Evolutionary conservation across 192 early-diverging fungal genomes (phyloP).

Genomic region (Entrophospora sp.): DNA sequence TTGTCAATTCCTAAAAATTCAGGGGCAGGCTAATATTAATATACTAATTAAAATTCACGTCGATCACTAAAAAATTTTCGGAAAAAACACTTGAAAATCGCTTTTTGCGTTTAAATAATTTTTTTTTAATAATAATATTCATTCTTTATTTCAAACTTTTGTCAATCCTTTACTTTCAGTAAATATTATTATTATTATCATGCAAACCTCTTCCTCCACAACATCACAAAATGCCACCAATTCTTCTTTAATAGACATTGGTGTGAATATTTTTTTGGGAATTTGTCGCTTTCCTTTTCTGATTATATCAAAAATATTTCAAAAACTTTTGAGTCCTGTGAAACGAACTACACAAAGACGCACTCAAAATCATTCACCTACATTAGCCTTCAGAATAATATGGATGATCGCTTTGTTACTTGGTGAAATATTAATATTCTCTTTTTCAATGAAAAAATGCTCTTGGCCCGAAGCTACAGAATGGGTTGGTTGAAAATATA

Average conservation of each 20-base stretch:
- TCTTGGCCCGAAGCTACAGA: constrained; percentile 2
- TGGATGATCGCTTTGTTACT: constrained; percentile 6
- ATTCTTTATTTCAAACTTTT: too few species aligned
- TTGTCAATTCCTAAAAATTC: too few species aligned
- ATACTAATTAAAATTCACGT: too few species aligned
- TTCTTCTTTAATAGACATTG: neutral
- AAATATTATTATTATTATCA: constrained; percentile 8
- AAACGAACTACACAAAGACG: neutral
- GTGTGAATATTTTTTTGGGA: neutral
- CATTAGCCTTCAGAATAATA: constrained; percentile 5
- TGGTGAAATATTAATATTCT: constrained; percentile 15
- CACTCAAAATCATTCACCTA: neutral
- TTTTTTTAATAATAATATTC: too few species aligned
- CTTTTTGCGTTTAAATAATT: too few species aligned
- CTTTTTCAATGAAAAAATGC: constrained; percentile 9
- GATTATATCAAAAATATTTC: neutral
- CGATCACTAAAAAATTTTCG: too few species aligned
- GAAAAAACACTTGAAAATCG: too few species aligned
- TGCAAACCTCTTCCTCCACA: neutral
- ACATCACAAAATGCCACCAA: neutral
- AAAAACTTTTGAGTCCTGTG: neutral
- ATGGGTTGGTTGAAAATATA: constrained; percentile 6
- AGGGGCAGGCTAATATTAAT: too few species aligned
- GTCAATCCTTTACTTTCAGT: too few species aligned
- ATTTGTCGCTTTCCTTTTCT: neutral